A percentile compares a stretch with the other conserved stretches of the same genome.
Evolutionary conservation across 2,329 filamentous ascomycete genomes (phyloP).

Genomic region (Cordyceps fumosorosea): DNA sequence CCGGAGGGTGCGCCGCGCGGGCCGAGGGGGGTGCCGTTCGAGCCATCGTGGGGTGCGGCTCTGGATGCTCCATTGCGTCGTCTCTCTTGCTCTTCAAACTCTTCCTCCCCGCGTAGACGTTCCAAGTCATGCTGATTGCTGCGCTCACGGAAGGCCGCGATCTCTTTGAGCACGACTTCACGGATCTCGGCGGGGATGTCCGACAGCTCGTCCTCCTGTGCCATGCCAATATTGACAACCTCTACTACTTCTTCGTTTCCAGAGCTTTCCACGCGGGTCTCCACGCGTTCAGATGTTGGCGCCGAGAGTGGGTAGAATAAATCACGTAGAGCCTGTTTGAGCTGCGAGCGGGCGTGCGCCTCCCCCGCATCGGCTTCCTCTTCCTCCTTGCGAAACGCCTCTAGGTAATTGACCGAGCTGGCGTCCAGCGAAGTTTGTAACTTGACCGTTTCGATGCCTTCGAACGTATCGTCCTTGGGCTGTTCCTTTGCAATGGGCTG

Average conservation of each 20-base stretch:
- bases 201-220: slow-evolving; percentile 84
- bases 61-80: slow-evolving; percentile 56
- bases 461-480: slow-evolving; percentile 39
- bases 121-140: slow-evolving; percentile 86
- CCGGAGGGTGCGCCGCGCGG: slow-evolving; percentile 57
- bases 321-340: slow-evolving; percentile 63
- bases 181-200: slow-evolving; percentile 96
- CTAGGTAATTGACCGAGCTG: slow-evolving; percentile 75
- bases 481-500: slow-evolving; percentile 48
- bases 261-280: slow-evolving; percentile 63
- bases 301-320: slow-evolving; percentile 60
- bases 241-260: slow-evolving; percentile 62
- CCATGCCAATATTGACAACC: slow-evolving; percentile 82
- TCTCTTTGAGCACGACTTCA: slow-evolving; percentile 88
- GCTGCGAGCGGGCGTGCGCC: slow-evolving; percentile 59
- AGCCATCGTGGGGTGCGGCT: slow-evolving; percentile 65
- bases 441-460: slow-evolving; percentile 60
- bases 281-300: slow-evolving; percentile 54
- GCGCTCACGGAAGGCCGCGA: slow-evolving; percentile 86
- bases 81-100: slow-evolving; percentile 81
- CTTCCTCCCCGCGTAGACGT: slow-evolving; percentile 80
- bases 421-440: slow-evolving; percentile 75
- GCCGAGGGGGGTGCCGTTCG: slow-evolving; percentile 37
- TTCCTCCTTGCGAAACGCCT: slow-evolving; percentile 62
- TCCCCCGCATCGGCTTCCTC: slow-evolving; percentile 61